phyloP scores from a whole-genome alignment of 1,284 basidiomycete genomes.

The Somion occarium region DNA sequence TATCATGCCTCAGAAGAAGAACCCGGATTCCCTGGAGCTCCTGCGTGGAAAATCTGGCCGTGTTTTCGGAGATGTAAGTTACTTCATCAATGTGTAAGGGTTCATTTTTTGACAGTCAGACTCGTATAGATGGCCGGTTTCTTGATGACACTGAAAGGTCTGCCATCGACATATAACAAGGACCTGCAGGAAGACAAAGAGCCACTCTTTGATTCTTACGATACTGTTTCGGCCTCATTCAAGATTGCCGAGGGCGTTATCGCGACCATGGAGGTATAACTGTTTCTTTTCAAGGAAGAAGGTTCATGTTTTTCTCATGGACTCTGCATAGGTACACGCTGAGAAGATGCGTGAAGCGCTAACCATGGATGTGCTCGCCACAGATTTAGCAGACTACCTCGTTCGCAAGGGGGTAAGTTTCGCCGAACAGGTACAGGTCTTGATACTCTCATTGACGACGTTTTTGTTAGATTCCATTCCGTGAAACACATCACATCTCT shows the following conservation, averaged over 20 bases:
- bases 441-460: constrained; percentile 6
- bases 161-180: constrained; percentile 99
- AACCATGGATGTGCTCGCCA: constrained; percentile 96
- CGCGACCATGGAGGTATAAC: constrained; percentile 77
- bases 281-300: constrained; percentile 3
- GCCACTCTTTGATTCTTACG: constrained; percentile 91
- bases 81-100: neutral
- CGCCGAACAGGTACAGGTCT: neutral
- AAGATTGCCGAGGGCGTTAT: constrained; percentile 94
- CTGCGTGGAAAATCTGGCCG: constrained; percentile 94
- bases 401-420: constrained; percentile 90
- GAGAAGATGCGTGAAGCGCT: constrained; percentile 88
- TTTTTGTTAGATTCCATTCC: constrained; percentile 74
- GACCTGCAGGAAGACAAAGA: constrained; percentile 99
- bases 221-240: constrained; percentile 86
- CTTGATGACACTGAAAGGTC: constrained; percentile 95
- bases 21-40: constrained; percentile 94
- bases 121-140: constrained; percentile 87
- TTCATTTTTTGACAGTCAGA: constrained; percentile 6
- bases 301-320: neutral
- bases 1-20: constrained; percentile 99
- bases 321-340: constrained; percentile 64
- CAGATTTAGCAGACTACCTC: constrained; percentile 96
- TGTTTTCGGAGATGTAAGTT: constrained; percentile 84
- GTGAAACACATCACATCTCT: constrained; percentile 97